Base-by-base conservation (phyloP, 805 yeast genomes). In the Candida broadrunensis region DNA sequence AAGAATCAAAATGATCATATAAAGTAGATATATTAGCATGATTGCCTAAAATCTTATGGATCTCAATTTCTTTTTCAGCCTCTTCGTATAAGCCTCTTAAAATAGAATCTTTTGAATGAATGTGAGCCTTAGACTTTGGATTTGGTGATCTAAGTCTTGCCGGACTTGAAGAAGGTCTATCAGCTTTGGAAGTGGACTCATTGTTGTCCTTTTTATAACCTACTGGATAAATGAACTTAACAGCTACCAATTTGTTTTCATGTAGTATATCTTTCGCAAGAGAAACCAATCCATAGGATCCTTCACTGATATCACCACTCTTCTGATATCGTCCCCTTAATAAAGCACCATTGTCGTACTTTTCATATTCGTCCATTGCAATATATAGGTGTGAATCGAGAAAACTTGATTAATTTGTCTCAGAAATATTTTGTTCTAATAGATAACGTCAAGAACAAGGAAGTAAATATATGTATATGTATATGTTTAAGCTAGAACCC, bases 201-300 rank as follows among this genome's bases (percentile, higher is more conserved):
- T 21, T 6, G 24, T 21, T 21, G 2, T 17, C 30, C 2, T 29
- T 30, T 30, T 49, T 61, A 42, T 70, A 67, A 33, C 76, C 77
- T 18, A 75, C 55, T 16, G 86, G 83, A 51, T 80, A 83, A 41
- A 89, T 83, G 58, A 86, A 87, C 64, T 91, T 90, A 45, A 91
- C 80, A 2, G 97, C 98, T 21, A 86, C 95, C 36, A 85, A 63
- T 41, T 70, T 66, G 46, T 70, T 54, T 23, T 58, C 51, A 23
- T 56, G 44, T 29, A 68, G 63, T 19, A 73, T 71, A 60, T 91
- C 96, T 52, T 80, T 81, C 8, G 96, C 97, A 19, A 91, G 72
- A 2, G 95, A 81, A 7, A 91, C 98, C 35, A 85, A 77, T 37
- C 98, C 98, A 61, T 88, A 91, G 0, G 97, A 88, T 23, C 98